Base-by-base conservation (phyloP, 2,329 filamentous ascomycete genomes). In the Nigrospora osmanthi region DNA sequence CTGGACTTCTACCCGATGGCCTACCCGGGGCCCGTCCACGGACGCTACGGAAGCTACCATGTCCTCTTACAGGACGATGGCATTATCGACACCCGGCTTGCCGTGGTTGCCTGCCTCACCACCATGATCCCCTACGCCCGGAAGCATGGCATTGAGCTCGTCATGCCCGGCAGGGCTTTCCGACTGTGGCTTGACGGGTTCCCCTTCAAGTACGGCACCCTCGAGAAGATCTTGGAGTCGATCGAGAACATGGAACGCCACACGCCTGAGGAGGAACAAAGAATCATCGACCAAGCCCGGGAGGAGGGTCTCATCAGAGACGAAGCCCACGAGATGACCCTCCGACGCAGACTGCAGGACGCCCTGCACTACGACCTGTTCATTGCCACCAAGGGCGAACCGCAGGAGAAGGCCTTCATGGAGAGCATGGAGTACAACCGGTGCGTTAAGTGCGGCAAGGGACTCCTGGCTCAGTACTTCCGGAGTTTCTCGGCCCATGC, bases 131-230 rank as follows among this genome's bases (percentile, higher is more conserved):
- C 36, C 1, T 28, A 53, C 1, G 55, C 58, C 11, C 9, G 45
- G 0, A 7, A 50, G 1, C 43, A 49, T 1, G 23, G 23, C 1
- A 51, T 60, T 12, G 53, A 60, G 11, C 50, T 58, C 12, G 52
- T 57, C 15, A 49, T 47, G 0, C 51, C 52, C 0, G 59, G 58
- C 0, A 54, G 51, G 1, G 55, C 51, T 1, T 58, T 61, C 47
- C 44, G 57, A 1, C 35, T 52, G 2, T 62, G 51, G 34, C 49
- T 62, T 1, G 54, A 62, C 14, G 46, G 53, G 3, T 38, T 60
- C 1, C 59, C 58, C 1, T 54, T 55, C 38, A 31, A 36, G 23
- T 42, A 35, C 2, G 51, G 51, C 1, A 46, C 54, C 0, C 19
- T 58, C 1, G 36, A 45, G 0, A 42, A 39, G 1, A 56, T 61